A percentile compares a stretch with the other conserved stretches of the same genome.
phyloP scores from a whole-genome alignment of 805 yeast species.

The Ogataea ganodermae region DNA sequence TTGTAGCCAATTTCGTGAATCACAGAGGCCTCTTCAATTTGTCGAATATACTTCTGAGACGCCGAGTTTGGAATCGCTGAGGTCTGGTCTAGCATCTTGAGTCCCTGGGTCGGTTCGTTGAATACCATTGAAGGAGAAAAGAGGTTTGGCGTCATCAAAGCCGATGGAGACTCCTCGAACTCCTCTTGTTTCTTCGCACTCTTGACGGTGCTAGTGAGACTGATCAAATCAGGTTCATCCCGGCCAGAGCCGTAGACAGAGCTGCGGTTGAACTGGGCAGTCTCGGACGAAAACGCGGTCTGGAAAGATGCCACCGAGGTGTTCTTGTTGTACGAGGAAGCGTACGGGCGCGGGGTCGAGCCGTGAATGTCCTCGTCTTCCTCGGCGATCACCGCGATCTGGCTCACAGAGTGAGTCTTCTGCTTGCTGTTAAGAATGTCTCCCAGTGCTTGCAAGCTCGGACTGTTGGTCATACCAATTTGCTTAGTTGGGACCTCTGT shows the following conservation, averaged over 20 bases:
- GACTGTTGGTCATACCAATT: conserved; percentile 37
- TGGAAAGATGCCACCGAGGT: conserved; percentile 34
- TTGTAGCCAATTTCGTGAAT: conserved; percentile 34
- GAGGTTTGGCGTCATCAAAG: conserved; percentile 31
- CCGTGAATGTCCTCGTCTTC: conserved; percentile 21
- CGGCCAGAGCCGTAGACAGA: conserved; percentile 11
- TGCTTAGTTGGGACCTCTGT: conserved; percentile 34
- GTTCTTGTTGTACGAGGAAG: conserved; percentile 12
- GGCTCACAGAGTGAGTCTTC: conserved; percentile 5
- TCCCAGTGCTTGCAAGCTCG: conserved; percentile 38
- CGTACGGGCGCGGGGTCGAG: neutral
- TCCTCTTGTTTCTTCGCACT: conserved; percentile 1
- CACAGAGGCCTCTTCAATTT: conserved; percentile 1
- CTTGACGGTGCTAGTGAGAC: conserved; percentile 30
- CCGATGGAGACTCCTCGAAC: neutral
- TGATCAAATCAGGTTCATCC: conserved; percentile 32
- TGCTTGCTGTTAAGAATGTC: conserved; percentile 34
- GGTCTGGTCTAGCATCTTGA: conserved; percentile 22
- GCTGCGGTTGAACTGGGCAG: conserved; percentile 10
- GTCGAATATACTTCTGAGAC: conserved; percentile 9
- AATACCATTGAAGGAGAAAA: conserved; percentile 34
- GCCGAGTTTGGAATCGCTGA: conserved; percentile 15
- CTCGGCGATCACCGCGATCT: conserved; percentile 18
- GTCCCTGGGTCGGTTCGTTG: conserved; percentile 29
- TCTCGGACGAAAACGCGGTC: conserved; percentile 32